These are phyloP conservation scores for Parascedosporium putredinis DNA, from an alignment of 2,329 filamentous ascomycete genomes.

Conservation along the genomic window DNA sequence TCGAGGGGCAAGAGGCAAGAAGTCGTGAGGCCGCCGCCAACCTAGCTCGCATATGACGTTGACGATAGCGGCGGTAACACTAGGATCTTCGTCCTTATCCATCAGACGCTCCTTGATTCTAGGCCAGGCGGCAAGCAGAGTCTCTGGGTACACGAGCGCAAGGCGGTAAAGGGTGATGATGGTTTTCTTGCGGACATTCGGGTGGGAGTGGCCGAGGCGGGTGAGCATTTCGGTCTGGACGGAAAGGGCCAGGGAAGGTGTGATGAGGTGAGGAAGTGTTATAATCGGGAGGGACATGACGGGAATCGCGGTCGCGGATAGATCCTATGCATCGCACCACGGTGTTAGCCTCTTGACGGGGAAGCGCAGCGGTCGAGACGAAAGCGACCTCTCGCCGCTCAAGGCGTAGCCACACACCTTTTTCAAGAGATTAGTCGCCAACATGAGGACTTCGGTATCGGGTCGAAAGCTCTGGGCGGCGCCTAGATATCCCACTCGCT, in stretches of 20 bases:
- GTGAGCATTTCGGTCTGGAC: conserved; percentile 79
- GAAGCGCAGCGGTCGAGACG: too few relatives aligned
- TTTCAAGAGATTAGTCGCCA: conserved; percentile 92
- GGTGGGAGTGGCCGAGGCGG: conserved; percentile 73
- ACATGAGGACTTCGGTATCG: conserved; percentile 94
- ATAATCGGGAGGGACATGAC: conserved; percentile 78
- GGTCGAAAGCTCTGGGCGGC: conserved; percentile 93
- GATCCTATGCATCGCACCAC: conserved; percentile 39
- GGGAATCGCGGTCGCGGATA: conserved; percentile 60
- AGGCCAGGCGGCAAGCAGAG: conserved; percentile 84
- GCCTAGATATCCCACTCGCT: conserved; percentile 87
- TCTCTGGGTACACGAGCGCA: conserved; percentile 93
- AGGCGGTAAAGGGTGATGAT: conserved; percentile 89
- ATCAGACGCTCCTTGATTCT: conserved; percentile 92
- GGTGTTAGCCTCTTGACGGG: background rate
- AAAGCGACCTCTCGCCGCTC: too few relatives aligned
- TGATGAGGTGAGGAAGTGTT: conserved; percentile 91
- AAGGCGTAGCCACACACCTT: too few relatives aligned
- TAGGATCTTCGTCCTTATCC: conserved; percentile 81
- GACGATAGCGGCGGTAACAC: conserved; percentile 89
- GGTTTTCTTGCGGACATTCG: conserved; percentile 87
- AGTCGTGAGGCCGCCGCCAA: conserved; percentile 88
- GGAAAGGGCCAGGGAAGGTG: conserved; percentile 81
- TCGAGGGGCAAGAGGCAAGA: conserved; percentile 80
- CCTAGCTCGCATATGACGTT: conserved; percentile 96